A percentile compares a stretch with the other conserved stretches of the same genome.
Conservation (phyloP, 768 basidiomycete genomes). For the Trametes cingulata region DNA sequence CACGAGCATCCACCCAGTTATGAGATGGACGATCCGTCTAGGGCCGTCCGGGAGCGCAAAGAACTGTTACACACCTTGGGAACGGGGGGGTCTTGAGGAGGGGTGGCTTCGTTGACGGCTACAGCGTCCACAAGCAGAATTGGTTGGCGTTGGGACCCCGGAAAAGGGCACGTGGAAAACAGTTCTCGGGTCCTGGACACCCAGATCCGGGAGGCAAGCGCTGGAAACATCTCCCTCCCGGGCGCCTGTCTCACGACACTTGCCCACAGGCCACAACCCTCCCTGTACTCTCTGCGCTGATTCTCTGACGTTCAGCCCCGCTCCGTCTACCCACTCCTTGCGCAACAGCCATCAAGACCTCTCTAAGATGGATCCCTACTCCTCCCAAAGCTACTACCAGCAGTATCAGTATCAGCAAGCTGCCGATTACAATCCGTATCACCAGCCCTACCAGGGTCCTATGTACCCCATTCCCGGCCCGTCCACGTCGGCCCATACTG, state of each 20-base stretch:
- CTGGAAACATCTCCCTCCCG: neutral
- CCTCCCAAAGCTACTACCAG: conserved; percentile 46
- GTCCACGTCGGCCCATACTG: conserved; percentile 64
- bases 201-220: neutral
- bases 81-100: conserved; percentile 29
- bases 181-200: conserved; percentile 5
- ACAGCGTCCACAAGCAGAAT: neutral
- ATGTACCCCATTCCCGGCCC: conserved; percentile 66
- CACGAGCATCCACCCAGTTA: neutral
- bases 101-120: conserved; percentile 34
- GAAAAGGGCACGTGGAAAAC: neutral
- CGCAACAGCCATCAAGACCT: neutral
- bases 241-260: neutral
- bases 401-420: conserved; percentile 45
- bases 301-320: neutral
- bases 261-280: conserved; percentile 2
- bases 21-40: neutral
- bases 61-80: conserved; percentile 39
- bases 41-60: neutral
- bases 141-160: conserved; percentile 11
- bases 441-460: conserved; percentile 77
- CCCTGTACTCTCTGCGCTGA: neutral
- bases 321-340: neutral
- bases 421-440: conserved; percentile 74
- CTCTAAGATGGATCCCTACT: conserved; percentile 30